Conservation (phyloP, 148 eudicot species). For the Spergularia bocconei region DNA sequence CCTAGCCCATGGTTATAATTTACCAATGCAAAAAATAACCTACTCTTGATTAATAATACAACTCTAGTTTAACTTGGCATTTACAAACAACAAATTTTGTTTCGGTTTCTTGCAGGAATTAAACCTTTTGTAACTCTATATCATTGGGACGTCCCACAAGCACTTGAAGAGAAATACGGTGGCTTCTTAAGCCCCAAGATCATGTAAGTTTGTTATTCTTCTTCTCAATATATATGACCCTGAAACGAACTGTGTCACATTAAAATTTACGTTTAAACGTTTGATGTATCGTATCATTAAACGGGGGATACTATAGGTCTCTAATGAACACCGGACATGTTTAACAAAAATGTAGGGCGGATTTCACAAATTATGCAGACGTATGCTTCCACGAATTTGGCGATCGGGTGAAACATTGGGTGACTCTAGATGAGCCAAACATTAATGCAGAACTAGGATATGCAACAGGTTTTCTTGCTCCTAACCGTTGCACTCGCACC, state of each 20-base stretch:
- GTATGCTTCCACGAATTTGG: background rate
- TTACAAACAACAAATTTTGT: background rate
- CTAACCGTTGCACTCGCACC: background rate
- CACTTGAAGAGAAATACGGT: background rate
- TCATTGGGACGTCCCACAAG: conserved; percentile 1
- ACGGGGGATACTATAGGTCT: no score
- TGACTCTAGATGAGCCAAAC: background rate
- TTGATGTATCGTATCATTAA: background rate
- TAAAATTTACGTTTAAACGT: no score
- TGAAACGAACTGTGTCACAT: no score
- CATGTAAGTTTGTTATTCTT: background rate
- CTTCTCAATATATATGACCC: no score
- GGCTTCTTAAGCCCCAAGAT: background rate
- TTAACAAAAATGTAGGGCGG: background rate
- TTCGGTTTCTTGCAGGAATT: background rate
- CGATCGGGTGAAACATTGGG: conserved; percentile 1
- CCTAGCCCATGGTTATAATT: background rate
- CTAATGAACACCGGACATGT: no score
- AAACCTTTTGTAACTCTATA: background rate
- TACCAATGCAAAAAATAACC: background rate
- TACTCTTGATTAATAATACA: no score
- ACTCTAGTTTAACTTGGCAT: background rate
- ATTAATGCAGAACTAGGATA: background rate
- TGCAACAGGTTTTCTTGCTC: background rate
- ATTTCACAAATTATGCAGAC: background rate